Evolutionary conservation across 495 filamentous ascomycete genomes (phyloP).

Genomic region (Glarea lozoyensis): DNA sequence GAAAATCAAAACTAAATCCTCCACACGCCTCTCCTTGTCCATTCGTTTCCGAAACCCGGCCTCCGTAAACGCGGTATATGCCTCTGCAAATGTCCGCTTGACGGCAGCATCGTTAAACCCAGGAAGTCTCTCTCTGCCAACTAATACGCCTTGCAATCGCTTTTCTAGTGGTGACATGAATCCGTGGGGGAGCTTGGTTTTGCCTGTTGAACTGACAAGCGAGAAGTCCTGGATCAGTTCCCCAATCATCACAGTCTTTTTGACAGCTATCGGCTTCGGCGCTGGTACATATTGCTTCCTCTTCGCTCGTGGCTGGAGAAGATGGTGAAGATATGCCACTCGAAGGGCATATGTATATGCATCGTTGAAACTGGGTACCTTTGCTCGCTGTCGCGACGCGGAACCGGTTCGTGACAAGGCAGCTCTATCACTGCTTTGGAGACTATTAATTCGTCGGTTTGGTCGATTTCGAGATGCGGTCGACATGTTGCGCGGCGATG

Average conservation of each 20-base stretch:
- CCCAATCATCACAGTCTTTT: slow-evolving; percentile 58
- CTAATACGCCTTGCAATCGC: slow-evolving; percentile 70
- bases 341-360: slow-evolving; percentile 86
- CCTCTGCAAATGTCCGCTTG: slow-evolving; percentile 74
- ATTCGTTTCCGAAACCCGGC: slow-evolving; percentile 75
- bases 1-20: slow-evolving; percentile 81
- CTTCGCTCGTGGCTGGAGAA: slow-evolving; percentile 83
- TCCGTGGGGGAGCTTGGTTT: slow-evolving; percentile 70
- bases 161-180: slow-evolving; percentile 68
- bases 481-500: slow-evolving; percentile 29
- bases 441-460: slow-evolving; percentile 34
- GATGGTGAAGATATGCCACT: slow-evolving; percentile 84
- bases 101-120: slow-evolving; percentile 71
- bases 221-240: slow-evolving; percentile 70
- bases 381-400: slow-evolving; percentile 25
- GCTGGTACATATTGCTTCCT: slow-evolving; percentile 72
- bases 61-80: slow-evolving; percentile 73
- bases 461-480: slow-evolving; percentile 30
- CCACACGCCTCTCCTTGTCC: slow-evolving; percentile 89
- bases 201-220: slow-evolving; percentile 58
- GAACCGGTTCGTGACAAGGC: slow-evolving; percentile 29
- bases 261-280: slow-evolving; percentile 48
- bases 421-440: slow-evolving; percentile 25
- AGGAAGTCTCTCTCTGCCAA: slow-evolving; percentile 61
- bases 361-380: slow-evolving; percentile 51